Base-by-base conservation (phyloP, 1,284 basidiomycete species). In the Apiotrichum gracile region DNA sequence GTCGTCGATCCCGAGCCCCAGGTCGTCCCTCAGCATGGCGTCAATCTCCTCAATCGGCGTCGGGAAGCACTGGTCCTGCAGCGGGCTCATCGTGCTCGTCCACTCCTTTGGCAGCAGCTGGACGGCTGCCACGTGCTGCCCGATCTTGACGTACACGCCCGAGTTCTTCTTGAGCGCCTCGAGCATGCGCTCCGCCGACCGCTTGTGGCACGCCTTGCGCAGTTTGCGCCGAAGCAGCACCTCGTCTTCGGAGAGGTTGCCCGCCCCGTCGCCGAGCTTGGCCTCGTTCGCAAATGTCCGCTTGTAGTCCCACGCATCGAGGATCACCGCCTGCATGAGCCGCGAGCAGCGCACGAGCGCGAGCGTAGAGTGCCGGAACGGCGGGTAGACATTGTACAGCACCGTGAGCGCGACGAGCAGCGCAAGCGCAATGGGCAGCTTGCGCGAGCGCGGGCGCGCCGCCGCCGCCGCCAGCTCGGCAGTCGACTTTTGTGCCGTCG, bases 101-200 rank as follows among this genome's bases (percentile, higher is more conserved):
- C 82, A 61, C 76, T 97, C 92, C 37, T 80, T 78, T 1, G 96
- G 94, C 22, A 98, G 81, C 13, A 88, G 80, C 44, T 82, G 79
- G 2, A 82, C 76, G 0, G 79, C 77, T 8, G 79, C 79, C 68
- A 98, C 83, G 72, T 96, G 91, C 70, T 96, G 91, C 2, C 91
- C 92, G 24, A 77, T 65, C 64, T 76, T 68, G 48, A 76, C 74
- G 52, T 76, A 76, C 49, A 75, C 71, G 10, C 74, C 74, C 79
- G 94, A 94, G 67, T 97, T 97, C 10, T 83, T 84, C 55, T 91
- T 80, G 24, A 96, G 77, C 9, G 90, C 88, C 55, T 81, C 81
- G 55, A 92, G 76, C 38, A 93, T 83, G 52, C 91, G 78, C 54
- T 79, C 69, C 6, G 90, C 90, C 68, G 88, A 91, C 26, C 90